phyloP scores from a whole-genome alignment of 2,329 filamentous ascomycete genomes.

The Cytospora paraplurivora region DNA sequence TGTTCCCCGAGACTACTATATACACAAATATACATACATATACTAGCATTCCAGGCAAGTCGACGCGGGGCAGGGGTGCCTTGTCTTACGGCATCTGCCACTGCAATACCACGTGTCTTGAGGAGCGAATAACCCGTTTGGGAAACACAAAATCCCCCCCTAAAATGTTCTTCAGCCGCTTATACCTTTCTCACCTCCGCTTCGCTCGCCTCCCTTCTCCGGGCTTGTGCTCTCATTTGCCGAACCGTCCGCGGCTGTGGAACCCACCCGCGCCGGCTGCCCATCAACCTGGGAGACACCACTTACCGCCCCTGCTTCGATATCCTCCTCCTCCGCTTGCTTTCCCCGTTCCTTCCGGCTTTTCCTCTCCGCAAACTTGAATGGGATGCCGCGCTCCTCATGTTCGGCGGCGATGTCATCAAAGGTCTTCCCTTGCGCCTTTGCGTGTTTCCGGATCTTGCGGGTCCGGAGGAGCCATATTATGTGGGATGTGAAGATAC shows the following conservation, averaged over 20 bases:
- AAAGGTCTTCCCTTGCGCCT: slow-evolving; percentile 53
- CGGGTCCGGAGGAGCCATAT: slow-evolving; percentile 61
- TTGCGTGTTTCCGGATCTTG: slow-evolving; percentile 53
- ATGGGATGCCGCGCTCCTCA: slow-evolving; percentile 37
- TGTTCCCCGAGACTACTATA: background rate
- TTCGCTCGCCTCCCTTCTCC: background rate
- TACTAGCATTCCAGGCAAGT: background rate
- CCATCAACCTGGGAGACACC: background rate
- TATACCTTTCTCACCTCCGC: background rate
- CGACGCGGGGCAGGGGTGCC: background rate
- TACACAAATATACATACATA: background rate
- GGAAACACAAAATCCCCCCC: background rate
- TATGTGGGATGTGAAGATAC: slow-evolving; percentile 61
- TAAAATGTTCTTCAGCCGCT: background rate
- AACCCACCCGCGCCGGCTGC: background rate
- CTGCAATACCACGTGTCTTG: background rate
- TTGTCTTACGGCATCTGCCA: background rate
- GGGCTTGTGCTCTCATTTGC: background rate
- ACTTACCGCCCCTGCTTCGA: slow-evolving; percentile 1
- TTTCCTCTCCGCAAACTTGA: slow-evolving; percentile 43
- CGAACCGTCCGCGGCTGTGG: background rate
- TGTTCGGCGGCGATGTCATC: slow-evolving; percentile 52
- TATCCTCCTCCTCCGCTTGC: background rate
- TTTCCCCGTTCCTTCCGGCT: slow-evolving; percentile 6
- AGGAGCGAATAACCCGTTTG: no score